Evolutionary conservation across 1,139 yeast genomes (phyloP).

Genomic region (Scheffersomyces illinoinensis): DNA sequence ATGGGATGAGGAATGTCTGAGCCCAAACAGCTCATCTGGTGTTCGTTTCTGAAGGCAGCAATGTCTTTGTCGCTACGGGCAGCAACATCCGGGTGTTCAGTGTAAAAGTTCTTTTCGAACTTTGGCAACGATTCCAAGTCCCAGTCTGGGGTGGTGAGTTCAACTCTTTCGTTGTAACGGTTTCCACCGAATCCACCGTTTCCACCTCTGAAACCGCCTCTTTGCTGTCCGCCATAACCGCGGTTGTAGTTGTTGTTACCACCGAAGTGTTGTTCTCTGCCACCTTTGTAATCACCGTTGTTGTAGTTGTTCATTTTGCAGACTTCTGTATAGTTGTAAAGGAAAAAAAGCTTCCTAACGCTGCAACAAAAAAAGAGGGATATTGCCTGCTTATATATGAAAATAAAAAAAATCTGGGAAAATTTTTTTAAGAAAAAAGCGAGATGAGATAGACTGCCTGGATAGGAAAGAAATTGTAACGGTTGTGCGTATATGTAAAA

Average conservation of each 20-base stretch:
- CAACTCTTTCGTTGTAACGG: constrained; percentile 47
- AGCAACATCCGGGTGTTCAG: constrained; percentile 78
- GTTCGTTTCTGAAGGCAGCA: constrained; percentile 69
- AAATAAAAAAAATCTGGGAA: not conserved
- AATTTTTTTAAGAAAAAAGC: not conserved
- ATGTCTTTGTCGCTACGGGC: constrained; percentile 75
- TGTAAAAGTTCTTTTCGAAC: constrained; percentile 93
- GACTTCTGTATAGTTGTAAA: not conserved
- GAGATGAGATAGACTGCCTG: not conserved
- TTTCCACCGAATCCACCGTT: constrained; percentile 22
- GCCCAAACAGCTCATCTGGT: constrained; percentile 86
- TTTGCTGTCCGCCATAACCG: constrained; percentile 26
- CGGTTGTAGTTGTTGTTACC: constrained; percentile 33
- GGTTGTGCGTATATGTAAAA: not conserved
- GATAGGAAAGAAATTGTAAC: not conserved
- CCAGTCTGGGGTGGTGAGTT: constrained; percentile 74
- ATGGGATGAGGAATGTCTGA: constrained; percentile 92
- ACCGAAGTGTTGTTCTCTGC: constrained; percentile 21
- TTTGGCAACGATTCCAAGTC: constrained; percentile 76
- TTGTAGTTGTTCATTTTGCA: constrained; percentile 3
- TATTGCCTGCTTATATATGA: not conserved
- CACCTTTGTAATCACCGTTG: constrained; percentile 34
- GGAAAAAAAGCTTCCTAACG: not conserved
- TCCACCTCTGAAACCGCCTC: constrained; percentile 43
- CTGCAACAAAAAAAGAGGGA: not conserved